Evolutionary conservation across 2,329 filamentous ascomycete genomes (phyloP).

Genomic region (Fusarium nodosum): DNA sequence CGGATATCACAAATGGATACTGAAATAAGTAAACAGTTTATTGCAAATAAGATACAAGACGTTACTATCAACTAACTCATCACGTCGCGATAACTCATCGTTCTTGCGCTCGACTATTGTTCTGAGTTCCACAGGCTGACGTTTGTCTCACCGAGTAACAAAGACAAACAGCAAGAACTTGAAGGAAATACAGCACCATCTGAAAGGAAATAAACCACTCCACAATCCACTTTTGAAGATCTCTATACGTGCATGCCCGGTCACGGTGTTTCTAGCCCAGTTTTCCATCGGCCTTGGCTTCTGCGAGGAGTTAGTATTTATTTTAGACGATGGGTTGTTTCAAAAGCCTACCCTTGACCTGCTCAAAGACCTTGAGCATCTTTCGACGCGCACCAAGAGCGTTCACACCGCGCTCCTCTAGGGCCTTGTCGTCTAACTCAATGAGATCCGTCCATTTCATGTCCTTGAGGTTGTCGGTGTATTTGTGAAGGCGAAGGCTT

Average conservation of each 20-base stretch:
- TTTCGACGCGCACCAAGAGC: slow-evolving; percentile 94
- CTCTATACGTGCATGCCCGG: slow-evolving; percentile 25
- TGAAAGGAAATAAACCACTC: slow-evolving; percentile 15
- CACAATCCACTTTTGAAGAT: slow-evolving; percentile 19
- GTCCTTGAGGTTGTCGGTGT: slow-evolving; percentile 97
- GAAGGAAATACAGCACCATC: slow-evolving; percentile 13
- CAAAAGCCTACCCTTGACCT: slow-evolving; percentile 78
- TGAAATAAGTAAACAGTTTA: slow-evolving; percentile 2
- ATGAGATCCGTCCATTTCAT: slow-evolving; percentile 96
- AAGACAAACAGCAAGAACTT: background rate
- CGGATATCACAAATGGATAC: background rate
- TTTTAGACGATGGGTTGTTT: background rate
- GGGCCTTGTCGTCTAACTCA: slow-evolving; percentile 90
- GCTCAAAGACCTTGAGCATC: slow-evolving; percentile 99
- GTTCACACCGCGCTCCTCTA: slow-evolving; percentile 94
- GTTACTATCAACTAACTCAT: slow-evolving; percentile 37
- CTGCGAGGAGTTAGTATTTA: slow-evolving; percentile 56
- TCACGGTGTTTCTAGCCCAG: slow-evolving; percentile 59
- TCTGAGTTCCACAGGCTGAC: slow-evolving; percentile 22
- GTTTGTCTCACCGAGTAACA: slow-evolving; percentile 7
- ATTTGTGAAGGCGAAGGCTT: slow-evolving; percentile 96
- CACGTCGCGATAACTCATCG: slow-evolving; percentile 22
- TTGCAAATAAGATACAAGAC: slow-evolving; percentile 17
- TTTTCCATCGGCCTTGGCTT: slow-evolving; percentile 81
- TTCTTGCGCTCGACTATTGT: slow-evolving; percentile 30